phyloP scores from a whole-genome alignment of 2,329 filamentous ascomycete genomes.

The Aspergillus amoenus region DNA sequence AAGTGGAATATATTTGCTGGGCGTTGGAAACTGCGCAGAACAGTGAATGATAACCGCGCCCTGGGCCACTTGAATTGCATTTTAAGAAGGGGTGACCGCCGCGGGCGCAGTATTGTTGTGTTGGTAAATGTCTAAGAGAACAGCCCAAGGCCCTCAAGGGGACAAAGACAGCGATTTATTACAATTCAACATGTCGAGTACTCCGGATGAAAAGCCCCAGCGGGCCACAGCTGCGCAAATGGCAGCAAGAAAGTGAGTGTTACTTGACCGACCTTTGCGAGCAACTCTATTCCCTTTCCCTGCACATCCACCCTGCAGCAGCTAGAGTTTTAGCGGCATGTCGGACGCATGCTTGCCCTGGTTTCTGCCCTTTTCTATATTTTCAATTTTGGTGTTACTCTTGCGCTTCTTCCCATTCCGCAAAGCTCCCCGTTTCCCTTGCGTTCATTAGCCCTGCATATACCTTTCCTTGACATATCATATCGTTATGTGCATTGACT shows the following conservation, averaged over 20 bases:
- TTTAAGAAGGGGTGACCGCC: conserved; percentile 19
- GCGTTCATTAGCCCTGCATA: neutral
- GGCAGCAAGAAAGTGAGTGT: conserved; percentile 56
- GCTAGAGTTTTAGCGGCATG: neutral
- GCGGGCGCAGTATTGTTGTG: conserved; percentile 2
- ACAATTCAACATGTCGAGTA: conserved; percentile 39
- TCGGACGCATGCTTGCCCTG: neutral
- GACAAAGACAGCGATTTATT: conserved; percentile 31
- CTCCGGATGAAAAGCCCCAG: conserved; percentile 46
- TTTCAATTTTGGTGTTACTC: neutral
- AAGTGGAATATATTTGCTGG: neutral
- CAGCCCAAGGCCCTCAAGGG: conserved; percentile 36
- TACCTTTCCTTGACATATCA: neutral
- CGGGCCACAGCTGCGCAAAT: conserved; percentile 56
- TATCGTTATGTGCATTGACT: conserved; percentile 1
- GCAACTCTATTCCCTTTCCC: conserved; percentile 11
- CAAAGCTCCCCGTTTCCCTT: neutral
- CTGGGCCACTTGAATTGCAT: conserved; percentile 10
- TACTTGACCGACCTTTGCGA: conserved; percentile 18
- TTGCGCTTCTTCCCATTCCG: conserved; percentile 1
- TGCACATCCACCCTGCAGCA: conserved; percentile 10
- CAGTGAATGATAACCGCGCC: conserved; percentile 16
- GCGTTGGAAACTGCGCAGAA: neutral
- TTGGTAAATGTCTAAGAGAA: conserved; percentile 42
- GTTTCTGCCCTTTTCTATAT: neutral